Evolutionary conservation across 2,329 filamentous ascomycete species (phyloP), one percentile per base, ranked within the genome.

Genomic region (Podosphaera aphanis): DNA sequence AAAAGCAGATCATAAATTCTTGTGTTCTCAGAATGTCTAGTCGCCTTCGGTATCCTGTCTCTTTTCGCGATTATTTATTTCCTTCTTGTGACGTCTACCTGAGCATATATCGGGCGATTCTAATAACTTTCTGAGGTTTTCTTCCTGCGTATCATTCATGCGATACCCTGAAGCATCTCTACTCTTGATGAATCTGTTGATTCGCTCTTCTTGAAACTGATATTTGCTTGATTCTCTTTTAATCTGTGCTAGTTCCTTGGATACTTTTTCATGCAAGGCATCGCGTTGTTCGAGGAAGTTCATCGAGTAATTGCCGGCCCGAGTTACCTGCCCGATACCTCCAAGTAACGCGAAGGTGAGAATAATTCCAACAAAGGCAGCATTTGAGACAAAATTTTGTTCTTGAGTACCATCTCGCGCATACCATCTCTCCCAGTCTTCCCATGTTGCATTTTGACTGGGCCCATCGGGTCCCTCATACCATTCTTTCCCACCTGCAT

Each of bases 341-440:
- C 78, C 84, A 10, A 86, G 61, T 10, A 80, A 63, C 11, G 81
- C 73, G 31, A 85, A 67, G 2, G 77, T 62, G 25, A 83, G 64
- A 2, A 95, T 64, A n/a, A 93, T 61, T 5, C 73, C 66, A 6
- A 79, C 72, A 57, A 95, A 95, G 11, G 76, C 70, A 37, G 76
- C 74, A 57, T 93, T 93, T 48, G 79, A 82, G 63, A 88, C 76
- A 61, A 76, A 81, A 45, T 77, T 54, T 0, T 71, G 70, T 50
- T 68, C 63, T 53, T 74, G 71, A 51, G 46, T 50, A 62, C 64
- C 51, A 43, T 67, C 60, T 57, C 66, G 61, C 29, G 74, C 66
- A 54, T 82, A 71, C 77, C 80, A 93, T 39, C 69, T 70, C 64
- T 93, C 83, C 86, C 86, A 94, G 60, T 98, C 90, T 60, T 98